A percentile compares a stretch with the other conserved stretches of the same genome.
Conservation (phyloP, 2,329 filamentous ascomycete species). For the Botryotinia convoluta region DNA sequence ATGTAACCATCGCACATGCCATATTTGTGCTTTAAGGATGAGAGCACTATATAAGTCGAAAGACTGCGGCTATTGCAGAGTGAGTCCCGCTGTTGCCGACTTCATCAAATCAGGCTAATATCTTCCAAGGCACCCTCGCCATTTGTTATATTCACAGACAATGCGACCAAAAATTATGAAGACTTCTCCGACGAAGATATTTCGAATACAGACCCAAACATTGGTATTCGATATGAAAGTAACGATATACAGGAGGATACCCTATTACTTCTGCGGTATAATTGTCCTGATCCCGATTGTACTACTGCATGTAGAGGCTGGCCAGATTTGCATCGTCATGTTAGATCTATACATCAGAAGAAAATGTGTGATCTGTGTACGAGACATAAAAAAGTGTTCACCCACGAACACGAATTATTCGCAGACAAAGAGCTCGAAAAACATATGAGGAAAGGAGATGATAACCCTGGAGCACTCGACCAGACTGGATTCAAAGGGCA, state of each 20-base stretch:
- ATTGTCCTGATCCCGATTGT: constrained; percentile 83
- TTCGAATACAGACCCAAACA: constrained; percentile 73
- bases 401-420: constrained; percentile 94
- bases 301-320: constrained; percentile 82
- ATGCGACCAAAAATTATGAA: constrained; percentile 75
- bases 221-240: constrained; percentile 89
- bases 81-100: constrained; percentile 46
- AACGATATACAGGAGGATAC: constrained; percentile 90
- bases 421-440: constrained; percentile 74
- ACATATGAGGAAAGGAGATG: constrained; percentile 89
- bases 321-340: constrained; percentile 78
- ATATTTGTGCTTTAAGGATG: constrained; percentile 90
- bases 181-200: constrained; percentile 76
- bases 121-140: constrained; percentile 58
- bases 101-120: constrained; percentile 41
- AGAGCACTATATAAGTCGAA: constrained; percentile 94
- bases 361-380: constrained; percentile 91
- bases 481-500: constrained; percentile 97
- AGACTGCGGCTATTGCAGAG: constrained; percentile 92
- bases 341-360: constrained; percentile 77
- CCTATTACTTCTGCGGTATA: constrained; percentile 82
- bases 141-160: constrained; percentile 90
- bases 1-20: constrained; percentile 94
- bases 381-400: constrained; percentile 95
- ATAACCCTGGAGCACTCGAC: constrained; percentile 82